These are phyloP conservation scores for Ambrosiella beaveri DNA, from an alignment of 2,329 filamentous ascomycete species.

Conservation along the genomic window DNA sequence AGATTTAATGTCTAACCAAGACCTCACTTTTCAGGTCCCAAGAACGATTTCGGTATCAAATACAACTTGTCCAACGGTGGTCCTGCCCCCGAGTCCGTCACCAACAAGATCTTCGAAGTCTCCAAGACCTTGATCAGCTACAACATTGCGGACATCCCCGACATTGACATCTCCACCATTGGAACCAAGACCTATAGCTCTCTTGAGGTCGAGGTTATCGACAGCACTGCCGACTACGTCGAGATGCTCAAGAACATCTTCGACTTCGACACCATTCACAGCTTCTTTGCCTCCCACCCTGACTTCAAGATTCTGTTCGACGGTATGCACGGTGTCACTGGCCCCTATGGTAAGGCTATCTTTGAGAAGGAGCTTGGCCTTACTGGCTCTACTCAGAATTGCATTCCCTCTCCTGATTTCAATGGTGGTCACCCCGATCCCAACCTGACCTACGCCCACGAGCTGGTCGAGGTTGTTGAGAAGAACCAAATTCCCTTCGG, in stretches of 20 bases:
- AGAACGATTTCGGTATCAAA: conserved; percentile 97
- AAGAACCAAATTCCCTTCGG: conserved; percentile 86
- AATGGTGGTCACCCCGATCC: conserved; percentile 94
- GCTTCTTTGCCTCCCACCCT: conserved; percentile 69
- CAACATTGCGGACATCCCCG: conserved; percentile 75
- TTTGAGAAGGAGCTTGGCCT: conserved; percentile 88
- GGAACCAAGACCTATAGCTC: conserved; percentile 70
- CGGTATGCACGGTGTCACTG: conserved; percentile 83
- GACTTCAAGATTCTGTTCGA: conserved; percentile 98
- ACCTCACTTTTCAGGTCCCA: conserved; percentile 44
- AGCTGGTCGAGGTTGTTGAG: conserved; percentile 84
- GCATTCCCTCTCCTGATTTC: conserved; percentile 81
- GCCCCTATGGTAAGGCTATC: conserved; percentile 85
- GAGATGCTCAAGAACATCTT: conserved; percentile 97
- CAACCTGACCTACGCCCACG: conserved; percentile 92
- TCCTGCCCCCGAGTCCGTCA: conserved; percentile 86
- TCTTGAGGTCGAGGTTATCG: conserved; percentile 87
- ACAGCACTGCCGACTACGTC: conserved; percentile 83
- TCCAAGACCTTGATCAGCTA: conserved; percentile 83
- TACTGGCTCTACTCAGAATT: conserved; percentile 68
- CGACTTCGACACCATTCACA: conserved; percentile 89
- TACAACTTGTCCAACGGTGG: conserved; percentile 97
- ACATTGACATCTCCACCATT: conserved; percentile 68
- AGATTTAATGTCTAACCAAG: not conserved
- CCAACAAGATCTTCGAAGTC: conserved; percentile 90